phyloP scores from a whole-genome alignment of 495 filamentous ascomycete genomes.

The Lasiosphaeriaceae sp. region DNA sequence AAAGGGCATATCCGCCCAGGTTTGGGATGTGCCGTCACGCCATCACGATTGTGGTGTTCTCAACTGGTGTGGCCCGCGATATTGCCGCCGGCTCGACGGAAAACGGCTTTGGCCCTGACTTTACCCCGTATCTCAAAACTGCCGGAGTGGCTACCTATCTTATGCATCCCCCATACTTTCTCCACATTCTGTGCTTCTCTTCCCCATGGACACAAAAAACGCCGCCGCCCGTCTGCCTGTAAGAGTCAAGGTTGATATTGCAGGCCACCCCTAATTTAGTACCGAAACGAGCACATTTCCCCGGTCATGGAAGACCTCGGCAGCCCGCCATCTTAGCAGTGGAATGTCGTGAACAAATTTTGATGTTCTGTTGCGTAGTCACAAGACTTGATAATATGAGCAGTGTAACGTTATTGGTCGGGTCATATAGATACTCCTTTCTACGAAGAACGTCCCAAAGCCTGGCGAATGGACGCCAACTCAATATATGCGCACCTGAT shows the following conservation, averaged over 20 bases:
- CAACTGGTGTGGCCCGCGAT: too few relatives aligned
- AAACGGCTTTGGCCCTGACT: background rate
- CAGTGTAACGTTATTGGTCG: background rate
- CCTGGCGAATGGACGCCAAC: too few relatives aligned
- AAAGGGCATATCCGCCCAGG: too few relatives aligned
- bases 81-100: conserved; percentile 2
- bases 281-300: background rate
- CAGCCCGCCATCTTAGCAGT: background rate
- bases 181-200: background rate
- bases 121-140: background rate
- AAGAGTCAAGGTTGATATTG: background rate
- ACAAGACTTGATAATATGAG: background rate
- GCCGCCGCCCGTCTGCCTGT: background rate
- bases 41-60: too few relatives aligned
- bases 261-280: background rate
- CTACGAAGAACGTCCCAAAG: too few relatives aligned
- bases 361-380: background rate
- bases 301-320: background rate
- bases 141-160: background rate
- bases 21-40: too few relatives aligned
- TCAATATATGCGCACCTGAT: too few relatives aligned
- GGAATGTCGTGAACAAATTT: background rate
- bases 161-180: background rate
- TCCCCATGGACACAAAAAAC: background rate
- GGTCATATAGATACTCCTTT: background rate